Evolutionary conservation across 2,329 filamentous ascomycete genomes (phyloP).

Genomic region (Paecilomyces sp.): DNA sequence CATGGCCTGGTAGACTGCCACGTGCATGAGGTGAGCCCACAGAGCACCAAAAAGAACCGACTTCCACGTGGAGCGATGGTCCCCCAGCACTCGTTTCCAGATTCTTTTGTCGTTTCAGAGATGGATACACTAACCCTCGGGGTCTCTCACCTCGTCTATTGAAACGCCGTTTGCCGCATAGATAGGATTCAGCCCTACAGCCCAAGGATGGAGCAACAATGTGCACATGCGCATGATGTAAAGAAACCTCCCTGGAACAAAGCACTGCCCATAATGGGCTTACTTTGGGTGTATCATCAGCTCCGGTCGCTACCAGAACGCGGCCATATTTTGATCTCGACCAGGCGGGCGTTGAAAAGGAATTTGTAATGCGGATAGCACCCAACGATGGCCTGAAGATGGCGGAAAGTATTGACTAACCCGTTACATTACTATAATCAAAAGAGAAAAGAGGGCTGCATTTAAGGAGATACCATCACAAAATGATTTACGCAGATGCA

Average conservation of each 20-base stretch:
- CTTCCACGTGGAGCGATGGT: neutral
- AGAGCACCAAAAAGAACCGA: neutral
- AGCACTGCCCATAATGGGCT: neutral
- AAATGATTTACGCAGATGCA: no score
- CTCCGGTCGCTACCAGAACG: neutral
- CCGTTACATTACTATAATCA: no score
- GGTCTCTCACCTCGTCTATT: neutral
- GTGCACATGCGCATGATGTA: neutral
- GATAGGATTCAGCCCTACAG: neutral
- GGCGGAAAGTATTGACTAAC: no score
- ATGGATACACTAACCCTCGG: neutral
- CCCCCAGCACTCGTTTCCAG: neutral
- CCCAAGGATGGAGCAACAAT: neutral
- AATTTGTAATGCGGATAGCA: neutral
- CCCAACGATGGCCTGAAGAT: neutral
- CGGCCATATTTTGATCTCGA: neutral
- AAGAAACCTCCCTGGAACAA: neutral
- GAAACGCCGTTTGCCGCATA: neutral
- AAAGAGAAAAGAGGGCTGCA: no score
- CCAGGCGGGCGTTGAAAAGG: neutral
- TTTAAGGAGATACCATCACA: no score
- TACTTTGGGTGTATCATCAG: neutral
- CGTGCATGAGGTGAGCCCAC: neutral
- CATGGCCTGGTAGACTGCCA: neutral
- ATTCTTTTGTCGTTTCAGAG: neutral